A percentile compares a stretch with the other conserved stretches of the same genome.
These are phyloP conservation scores for Carex parvula DNA, from an alignment of 176 grass and related monocot genomes.

Conservation along the genomic window DNA sequence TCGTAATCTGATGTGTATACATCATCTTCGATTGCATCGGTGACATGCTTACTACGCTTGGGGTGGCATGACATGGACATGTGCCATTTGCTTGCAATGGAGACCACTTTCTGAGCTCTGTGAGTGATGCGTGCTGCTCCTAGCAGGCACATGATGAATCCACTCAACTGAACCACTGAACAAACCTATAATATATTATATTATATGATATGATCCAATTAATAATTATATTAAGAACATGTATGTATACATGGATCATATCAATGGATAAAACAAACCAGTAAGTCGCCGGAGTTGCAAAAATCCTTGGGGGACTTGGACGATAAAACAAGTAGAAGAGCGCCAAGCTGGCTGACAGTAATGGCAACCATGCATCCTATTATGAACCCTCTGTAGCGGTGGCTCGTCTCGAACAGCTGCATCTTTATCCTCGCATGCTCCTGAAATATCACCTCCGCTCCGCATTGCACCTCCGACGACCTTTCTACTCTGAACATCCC, in stretches of 20 bases:
- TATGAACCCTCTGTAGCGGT: conserved; percentile 77
- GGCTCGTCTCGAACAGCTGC: conserved; percentile 66
- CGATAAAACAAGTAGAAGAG: conserved; percentile 53
- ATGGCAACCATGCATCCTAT: conserved; percentile 66
- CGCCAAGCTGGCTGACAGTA: conserved; percentile 70
- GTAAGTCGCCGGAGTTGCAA: conserved; percentile 67
- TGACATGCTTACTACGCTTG: conserved; percentile 28
- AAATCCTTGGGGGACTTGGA: conserved; percentile 68
- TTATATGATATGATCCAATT: not conserved
- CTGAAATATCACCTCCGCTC: conserved; percentile 38
- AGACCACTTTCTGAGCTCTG: conserved; percentile 66
- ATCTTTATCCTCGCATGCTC: conserved; percentile 68
- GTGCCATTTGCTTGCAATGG: conserved; percentile 80
- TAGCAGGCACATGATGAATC: conserved; percentile 86
- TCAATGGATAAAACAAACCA: not conserved
- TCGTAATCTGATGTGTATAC: conserved; percentile 15
- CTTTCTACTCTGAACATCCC: conserved; percentile 67
- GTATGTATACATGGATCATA: too few relatives aligned
- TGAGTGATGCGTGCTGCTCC: conserved; percentile 86
- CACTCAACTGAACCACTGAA: conserved; percentile 81
- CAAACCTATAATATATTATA: conserved; percentile 44
- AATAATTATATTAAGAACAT: not conserved
- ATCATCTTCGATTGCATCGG: not conserved
- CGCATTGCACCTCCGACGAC: not conserved
- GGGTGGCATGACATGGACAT: conserved; percentile 33